Evolutionary conservation across 352 stramenopile genomes (phyloP), one percentile per base, ranked within the genome.

Genomic region (Globisporangium megalacanthum): DNA sequence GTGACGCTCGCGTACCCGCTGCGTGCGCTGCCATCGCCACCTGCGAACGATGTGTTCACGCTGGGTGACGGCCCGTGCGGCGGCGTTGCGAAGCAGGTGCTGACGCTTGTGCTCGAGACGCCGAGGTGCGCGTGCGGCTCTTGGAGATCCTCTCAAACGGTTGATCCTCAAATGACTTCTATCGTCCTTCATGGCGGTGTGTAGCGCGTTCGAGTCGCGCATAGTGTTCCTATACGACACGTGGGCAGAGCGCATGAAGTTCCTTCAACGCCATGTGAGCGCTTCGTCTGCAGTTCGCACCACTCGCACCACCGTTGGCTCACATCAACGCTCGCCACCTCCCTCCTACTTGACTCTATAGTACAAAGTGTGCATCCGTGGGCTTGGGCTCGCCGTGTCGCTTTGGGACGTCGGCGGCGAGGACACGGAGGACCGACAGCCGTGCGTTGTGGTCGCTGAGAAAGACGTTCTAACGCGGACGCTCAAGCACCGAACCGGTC

Each of bases 161-260:
- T 4, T 31, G 31, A 33, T 36, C 14, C 9, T 9, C 5, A n/a
- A 1, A 9, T 17, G 1, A 19, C 20, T 22, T 73, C 14, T 58
- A 77, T 61, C 55, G 17, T 25, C 13, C 11, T 37, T 7, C 6
- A 29, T 29, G 25, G 25, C 25, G 25, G 29, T 8, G 7, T 39
- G 13, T 51, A 71, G 61, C 62, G 78, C 68, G 19, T 85, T 72
- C 50, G 58, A 82, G 55, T 73, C 69, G 52, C 78, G 62, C 49
- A 57, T 78, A 20, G 76, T 92, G 52, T 92, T 81, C 58, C 72
- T 90, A 36, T 92, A 92, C 61, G 76, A 92, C 55, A 70, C 75
- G 33, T 92, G 83, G 83, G 80, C 79, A 20, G 58, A 67, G 19
- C 76, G 71, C 19, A 74, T 89, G 63, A 54, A 71, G 47, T 79